Conservation (phyloP, 1,284 basidiomycete species). For the Tylopilus sp. region DNA sequence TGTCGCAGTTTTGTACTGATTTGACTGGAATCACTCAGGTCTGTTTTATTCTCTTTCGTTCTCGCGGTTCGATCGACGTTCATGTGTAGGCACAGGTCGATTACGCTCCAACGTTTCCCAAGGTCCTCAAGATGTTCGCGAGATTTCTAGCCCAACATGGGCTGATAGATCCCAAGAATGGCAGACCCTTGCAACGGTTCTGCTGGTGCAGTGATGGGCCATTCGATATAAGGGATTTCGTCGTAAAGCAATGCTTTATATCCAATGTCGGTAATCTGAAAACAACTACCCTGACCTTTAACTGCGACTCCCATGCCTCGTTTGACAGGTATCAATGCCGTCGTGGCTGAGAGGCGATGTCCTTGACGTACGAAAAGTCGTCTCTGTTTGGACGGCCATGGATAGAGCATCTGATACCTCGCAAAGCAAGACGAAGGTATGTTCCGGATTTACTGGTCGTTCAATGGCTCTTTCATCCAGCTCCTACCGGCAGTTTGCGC, state of each 20-base stretch:
- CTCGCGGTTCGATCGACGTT: slow-evolving; percentile 3
- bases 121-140: slow-evolving; percentile 61
- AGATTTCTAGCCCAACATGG: slow-evolving; percentile 66
- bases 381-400: slow-evolving; percentile 41
- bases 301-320: slow-evolving; percentile 6
- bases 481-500: slow-evolving; percentile 13
- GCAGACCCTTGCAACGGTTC: slow-evolving; percentile 54
- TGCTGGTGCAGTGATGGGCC: slow-evolving; percentile 80
- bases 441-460: slow-evolving; percentile 6
- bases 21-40: slow-evolving; percentile 94
- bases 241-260: slow-evolving; percentile 83
- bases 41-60: slow-evolving; percentile 22
- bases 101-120: slow-evolving; percentile 68
- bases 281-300: slow-evolving; percentile 33
- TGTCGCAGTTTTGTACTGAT: slow-evolving; percentile 79
- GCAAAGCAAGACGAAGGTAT: slow-evolving; percentile 27
- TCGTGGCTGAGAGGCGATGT: slow-evolving; percentile 65
- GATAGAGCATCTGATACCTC: slow-evolving; percentile 21
- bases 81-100: slow-evolving; percentile 72
- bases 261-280: slow-evolving; percentile 52
- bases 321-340: slow-evolving; percentile 58
- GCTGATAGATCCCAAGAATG: slow-evolving; percentile 55
- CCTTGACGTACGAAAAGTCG: slow-evolving; percentile 62
- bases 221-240: slow-evolving; percentile 80
- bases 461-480: slow-evolving; percentile 18